phyloP scores from a whole-genome alignment of 352 stramenopile species.

The Globisporangium paroecandrum region DNA sequence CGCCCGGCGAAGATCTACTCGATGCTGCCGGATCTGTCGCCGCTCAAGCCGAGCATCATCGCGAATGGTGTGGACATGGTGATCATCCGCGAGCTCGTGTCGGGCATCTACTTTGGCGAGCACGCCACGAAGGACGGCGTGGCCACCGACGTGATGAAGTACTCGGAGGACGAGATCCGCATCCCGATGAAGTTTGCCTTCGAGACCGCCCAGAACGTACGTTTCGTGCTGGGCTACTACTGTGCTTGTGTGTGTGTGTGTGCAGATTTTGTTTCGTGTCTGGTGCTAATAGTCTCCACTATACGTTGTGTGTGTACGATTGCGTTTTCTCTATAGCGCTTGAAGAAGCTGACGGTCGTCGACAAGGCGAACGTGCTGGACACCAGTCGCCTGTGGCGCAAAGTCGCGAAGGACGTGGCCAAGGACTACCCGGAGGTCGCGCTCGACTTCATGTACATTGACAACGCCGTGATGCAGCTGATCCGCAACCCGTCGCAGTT shows the following conservation, averaged over 20 bases:
- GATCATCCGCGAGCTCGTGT: slow-evolving; percentile 97
- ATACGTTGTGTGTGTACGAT: background rate
- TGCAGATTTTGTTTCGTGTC: background rate
- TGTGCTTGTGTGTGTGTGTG: background rate
- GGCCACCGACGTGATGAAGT: slow-evolving; percentile 97
- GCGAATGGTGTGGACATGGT: slow-evolving; percentile 97
- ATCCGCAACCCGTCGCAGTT: slow-evolving; percentile 99
- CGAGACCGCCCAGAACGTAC: slow-evolving; percentile 73
- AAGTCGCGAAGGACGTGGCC: slow-evolving; percentile 88
- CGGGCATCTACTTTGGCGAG: slow-evolving; percentile 98
- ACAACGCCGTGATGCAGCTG: slow-evolving; percentile 99
- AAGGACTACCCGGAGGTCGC: slow-evolving; percentile 92
- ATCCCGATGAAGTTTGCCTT: slow-evolving; percentile 86
- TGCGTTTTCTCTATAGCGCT: slow-evolving; percentile 72
- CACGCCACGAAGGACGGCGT: slow-evolving; percentile 68
- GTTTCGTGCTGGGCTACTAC: slow-evolving; percentile 9
- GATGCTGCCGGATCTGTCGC: slow-evolving; percentile 96
- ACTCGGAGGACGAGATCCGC: slow-evolving; percentile 91
- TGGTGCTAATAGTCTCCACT: background rate
- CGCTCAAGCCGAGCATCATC: slow-evolving; percentile 96
- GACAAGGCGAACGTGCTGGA: slow-evolving; percentile 99
- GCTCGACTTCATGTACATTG: slow-evolving; percentile 98
- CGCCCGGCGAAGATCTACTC: slow-evolving; percentile 97
- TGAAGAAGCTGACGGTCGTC: slow-evolving; percentile 95
- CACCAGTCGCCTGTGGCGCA: slow-evolving; percentile 90